Evolutionary conservation across 2,329 filamentous ascomycete genomes (phyloP).

Genomic region (Hirsutella minnesotensis): DNA sequence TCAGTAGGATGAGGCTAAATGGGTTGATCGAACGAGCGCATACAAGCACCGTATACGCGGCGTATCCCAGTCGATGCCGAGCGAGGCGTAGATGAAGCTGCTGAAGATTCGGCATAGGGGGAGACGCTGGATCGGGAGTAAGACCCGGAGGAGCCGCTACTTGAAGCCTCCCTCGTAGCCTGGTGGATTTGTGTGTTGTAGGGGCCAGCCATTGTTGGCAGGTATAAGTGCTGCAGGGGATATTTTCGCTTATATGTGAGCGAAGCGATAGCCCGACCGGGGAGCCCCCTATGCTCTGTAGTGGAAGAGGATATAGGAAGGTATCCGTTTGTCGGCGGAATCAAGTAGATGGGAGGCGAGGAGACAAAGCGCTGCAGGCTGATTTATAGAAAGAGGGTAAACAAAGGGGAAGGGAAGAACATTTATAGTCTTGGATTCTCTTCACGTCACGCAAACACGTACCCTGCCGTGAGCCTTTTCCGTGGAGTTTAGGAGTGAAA

Average conservation of each 20-base stretch:
- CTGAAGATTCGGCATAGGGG: conserved; percentile 9
- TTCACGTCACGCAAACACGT: too few relatives aligned
- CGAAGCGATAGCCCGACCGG: too few relatives aligned
- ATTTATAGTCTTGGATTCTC: not conserved
- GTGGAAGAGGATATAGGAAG: not conserved
- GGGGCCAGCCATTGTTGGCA: conserved; percentile 11
- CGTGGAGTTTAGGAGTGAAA: too few relatives aligned
- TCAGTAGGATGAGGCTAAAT: not conserved
- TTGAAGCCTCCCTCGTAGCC: conserved; percentile 15
- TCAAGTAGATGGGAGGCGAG: not conserved
- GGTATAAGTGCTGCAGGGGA: too few relatives aligned
- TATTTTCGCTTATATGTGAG: too few relatives aligned
- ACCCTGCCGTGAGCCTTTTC: too few relatives aligned
- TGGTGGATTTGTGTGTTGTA: conserved; percentile 22
- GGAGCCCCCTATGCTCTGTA: too few relatives aligned
- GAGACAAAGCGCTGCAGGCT: not conserved
- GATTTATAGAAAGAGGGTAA: not conserved
- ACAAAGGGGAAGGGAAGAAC: not conserved
- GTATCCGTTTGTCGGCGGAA: not conserved
- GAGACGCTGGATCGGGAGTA: conserved; percentile 4
- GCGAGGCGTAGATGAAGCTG: conserved; percentile 11
- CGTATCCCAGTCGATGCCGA: conserved; percentile 16
- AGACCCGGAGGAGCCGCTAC: conserved; percentile 14
- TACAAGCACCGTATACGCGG: conserved; percentile 21
- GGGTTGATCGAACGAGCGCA: conserved; percentile 4